phyloP scores from a whole-genome alignment of 139 green algal genomes.

The Chlamydomonas incerta region DNA sequence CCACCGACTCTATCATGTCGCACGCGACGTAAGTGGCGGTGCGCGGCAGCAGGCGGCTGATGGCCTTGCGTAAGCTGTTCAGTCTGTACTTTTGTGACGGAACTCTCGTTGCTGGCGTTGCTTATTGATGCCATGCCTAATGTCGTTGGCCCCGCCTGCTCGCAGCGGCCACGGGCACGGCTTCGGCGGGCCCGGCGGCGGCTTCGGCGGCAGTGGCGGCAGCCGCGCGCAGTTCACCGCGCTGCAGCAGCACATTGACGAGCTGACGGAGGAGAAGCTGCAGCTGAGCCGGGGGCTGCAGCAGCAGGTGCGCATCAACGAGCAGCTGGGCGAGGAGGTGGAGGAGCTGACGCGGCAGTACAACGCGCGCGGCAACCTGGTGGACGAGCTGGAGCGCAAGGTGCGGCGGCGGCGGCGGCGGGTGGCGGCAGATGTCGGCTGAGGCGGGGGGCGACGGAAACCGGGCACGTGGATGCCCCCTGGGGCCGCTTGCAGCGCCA shows the following conservation, averaged over 20 bases:
- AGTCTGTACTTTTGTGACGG: no score
- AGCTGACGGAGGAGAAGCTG: constrained; percentile 83
- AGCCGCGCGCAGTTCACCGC: constrained; percentile 40
- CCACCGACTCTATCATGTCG: neutral
- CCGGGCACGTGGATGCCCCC: no score
- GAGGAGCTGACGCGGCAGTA: constrained; percentile 59
- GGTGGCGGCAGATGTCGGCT: no score
- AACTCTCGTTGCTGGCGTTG: no score
- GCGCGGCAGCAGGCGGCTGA: no score
- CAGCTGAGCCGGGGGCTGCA: constrained; percentile 69
- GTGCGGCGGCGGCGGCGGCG: no score
- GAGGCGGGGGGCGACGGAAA: no score
- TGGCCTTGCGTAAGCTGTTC: no score
- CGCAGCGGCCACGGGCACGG: neutral
- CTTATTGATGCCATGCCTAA: no score
- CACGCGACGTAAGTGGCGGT: constrained; percentile 19
- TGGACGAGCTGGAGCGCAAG: constrained; percentile 52
- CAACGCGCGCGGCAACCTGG: constrained; percentile 57
- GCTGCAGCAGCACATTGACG: constrained; percentile 82
- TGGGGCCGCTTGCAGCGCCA: neutral
- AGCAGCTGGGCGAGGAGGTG: constrained; percentile 70
- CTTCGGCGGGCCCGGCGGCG: neutral
- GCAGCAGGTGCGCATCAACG: constrained; percentile 51
- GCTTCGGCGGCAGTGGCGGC: neutral
- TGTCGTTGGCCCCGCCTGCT: no score